Percentiles rank a stretch among this genome's conserved stretches.
Evolutionary conservation across 129 eudicot genomes (phyloP).

Genomic region (Cynara cardunculus): DNA sequence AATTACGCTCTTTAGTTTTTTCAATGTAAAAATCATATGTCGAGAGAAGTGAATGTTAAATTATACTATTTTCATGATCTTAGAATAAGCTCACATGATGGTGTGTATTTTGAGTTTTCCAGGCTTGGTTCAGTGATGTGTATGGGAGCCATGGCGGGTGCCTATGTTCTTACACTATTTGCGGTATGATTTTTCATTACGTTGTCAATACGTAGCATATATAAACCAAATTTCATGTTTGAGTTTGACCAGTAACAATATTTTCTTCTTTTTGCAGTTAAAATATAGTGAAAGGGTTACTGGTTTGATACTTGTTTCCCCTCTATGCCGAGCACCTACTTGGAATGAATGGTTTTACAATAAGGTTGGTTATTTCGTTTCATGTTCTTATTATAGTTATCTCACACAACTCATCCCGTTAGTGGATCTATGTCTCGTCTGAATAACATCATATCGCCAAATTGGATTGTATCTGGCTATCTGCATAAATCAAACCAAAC

Average conservation of each 20-base stretch:
- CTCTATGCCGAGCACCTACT: conserved; percentile 83
- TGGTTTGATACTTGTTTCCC: conserved; percentile 93
- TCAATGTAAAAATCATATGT: neutral
- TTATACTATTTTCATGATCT: neutral
- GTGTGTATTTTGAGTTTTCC: conserved; percentile 10
- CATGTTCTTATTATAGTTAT: neutral
- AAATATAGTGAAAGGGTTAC: conserved; percentile 78
- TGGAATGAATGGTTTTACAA: conserved; percentile 96
- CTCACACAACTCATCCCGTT: neutral
- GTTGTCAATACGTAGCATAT: neutral
- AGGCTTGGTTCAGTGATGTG: conserved; percentile 99
- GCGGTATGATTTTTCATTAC: conserved; percentile 49
- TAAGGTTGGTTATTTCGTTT: conserved; percentile 44
- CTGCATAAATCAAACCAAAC: neutral
- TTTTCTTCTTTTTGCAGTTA: conserved; percentile 40
- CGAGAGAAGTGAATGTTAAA: neutral
- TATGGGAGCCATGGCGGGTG: conserved; percentile 97
- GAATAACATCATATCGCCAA: neutral
- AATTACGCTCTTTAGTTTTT: neutral
- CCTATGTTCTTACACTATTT: conserved; percentile 78
- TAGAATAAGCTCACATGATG: neutral
- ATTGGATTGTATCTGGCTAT: neutral
- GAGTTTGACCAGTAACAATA: conserved; percentile 8
- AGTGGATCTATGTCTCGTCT: neutral
- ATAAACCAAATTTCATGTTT: neutral